These are phyloP conservation scores for Talaromyces marneffei DNA, from an alignment of 2,329 filamentous ascomycete genomes.

Conservation along the genomic window DNA sequence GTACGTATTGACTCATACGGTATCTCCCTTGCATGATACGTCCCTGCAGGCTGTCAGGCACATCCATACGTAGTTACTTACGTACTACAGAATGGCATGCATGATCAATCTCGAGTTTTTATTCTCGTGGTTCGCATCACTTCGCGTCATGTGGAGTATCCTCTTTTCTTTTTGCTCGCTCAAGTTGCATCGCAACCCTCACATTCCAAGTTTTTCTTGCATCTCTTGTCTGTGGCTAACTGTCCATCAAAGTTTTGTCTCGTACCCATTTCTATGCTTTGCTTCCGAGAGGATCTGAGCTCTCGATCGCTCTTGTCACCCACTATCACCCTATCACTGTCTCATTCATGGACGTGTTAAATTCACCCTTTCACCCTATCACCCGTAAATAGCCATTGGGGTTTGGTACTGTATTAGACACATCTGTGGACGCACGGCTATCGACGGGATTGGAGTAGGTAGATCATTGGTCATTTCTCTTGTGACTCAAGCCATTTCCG, in stretches of 20 bases:
- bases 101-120: constrained; percentile 9
- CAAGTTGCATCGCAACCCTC: constrained; percentile 9
- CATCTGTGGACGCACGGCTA: neutral
- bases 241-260: neutral
- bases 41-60: constrained; percentile 13
- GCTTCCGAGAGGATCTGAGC: neutral
- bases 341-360: neutral
- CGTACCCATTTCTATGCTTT: neutral
- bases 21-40: constrained; percentile 4
- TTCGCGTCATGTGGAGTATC: constrained; percentile 8
- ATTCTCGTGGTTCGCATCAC: constrained; percentile 5
- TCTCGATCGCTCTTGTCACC: neutral
- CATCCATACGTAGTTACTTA: constrained; percentile 1
- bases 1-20: neutral
- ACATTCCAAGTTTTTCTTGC: constrained; percentile 12
- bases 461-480: constrained; percentile 1
- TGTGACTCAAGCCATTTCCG: constrained; percentile 4
- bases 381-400: neutral
- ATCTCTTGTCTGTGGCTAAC: neutral
- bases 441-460: neutral
- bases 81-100: constrained; percentile 8
- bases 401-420: neutral
- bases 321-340: neutral
- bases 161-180: neutral
- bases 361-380: constrained; percentile 3